Evolutionary conservation across 306 rosid species (phyloP).

Genomic region (Corylus americana): DNA sequence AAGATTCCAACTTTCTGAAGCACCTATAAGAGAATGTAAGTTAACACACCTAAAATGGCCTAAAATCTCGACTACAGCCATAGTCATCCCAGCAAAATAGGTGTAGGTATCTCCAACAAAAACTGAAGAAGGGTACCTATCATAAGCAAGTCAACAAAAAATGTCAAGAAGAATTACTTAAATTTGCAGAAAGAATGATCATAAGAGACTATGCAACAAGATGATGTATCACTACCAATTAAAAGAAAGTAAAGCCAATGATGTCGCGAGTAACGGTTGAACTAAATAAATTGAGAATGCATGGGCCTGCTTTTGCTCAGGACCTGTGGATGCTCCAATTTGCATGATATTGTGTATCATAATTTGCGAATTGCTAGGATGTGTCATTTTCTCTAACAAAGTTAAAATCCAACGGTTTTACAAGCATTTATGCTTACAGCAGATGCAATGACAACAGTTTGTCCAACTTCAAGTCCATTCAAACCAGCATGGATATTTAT

Average conservation of each 20-base stretch:
- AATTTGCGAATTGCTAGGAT: slow-evolving; percentile 52
- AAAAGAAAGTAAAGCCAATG: slow-evolving; percentile 68
- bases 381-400: slow-evolving; percentile 24
- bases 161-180: slow-evolving; percentile 21
- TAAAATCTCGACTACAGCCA: slow-evolving; percentile 93
- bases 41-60: slow-evolving; percentile 84
- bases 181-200: slow-evolving; percentile 19
- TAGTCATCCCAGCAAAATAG: slow-evolving; percentile 98
- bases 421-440: slow-evolving; percentile 58
- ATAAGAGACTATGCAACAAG: slow-evolving; percentile 1
- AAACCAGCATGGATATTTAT: slow-evolving; percentile 93
- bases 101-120: slow-evolving; percentile 97
- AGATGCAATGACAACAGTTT: slow-evolving; percentile 75
- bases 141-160: slow-evolving; percentile 30
- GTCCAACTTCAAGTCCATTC: slow-evolving; percentile 92
- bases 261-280: slow-evolving; percentile 84
- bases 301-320: slow-evolving; percentile 80
- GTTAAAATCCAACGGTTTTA: slow-evolving; percentile 15
- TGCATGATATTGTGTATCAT: slow-evolving; percentile 78
- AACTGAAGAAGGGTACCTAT: slow-evolving; percentile 93
- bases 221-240: slow-evolving; percentile 53
- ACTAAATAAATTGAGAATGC: slow-evolving; percentile 78
- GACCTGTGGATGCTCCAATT: slow-evolving; percentile 73
- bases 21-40: slow-evolving; percentile 2
- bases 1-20: not conserved